Conservation (phyloP, 306 rosid species). For the Malus sieversii region DNA sequence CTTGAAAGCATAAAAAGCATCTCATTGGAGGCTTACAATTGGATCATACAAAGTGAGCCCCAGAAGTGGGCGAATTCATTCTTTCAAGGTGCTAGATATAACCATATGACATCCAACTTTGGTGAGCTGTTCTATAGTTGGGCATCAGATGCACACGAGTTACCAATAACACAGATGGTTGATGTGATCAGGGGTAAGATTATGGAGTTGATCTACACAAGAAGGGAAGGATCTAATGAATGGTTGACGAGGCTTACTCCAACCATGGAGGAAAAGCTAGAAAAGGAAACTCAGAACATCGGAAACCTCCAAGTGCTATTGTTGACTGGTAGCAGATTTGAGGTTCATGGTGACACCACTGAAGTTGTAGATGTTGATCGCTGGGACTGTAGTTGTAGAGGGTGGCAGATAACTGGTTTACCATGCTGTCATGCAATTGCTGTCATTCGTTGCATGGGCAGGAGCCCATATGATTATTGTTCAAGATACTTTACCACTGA, state of each 20-base stretch:
- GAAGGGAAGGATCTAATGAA: constrained; percentile 54
- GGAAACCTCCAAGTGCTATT: constrained; percentile 54
- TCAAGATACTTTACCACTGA: constrained; percentile 72
- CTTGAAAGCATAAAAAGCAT: constrained; percentile 69
- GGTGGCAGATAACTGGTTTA: constrained; percentile 76
- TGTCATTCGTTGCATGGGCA: constrained; percentile 49
- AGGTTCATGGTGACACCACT: constrained; percentile 71
- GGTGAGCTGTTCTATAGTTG: constrained; percentile 90
- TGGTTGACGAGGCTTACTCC: constrained; percentile 83
- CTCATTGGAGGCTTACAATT: constrained; percentile 71
- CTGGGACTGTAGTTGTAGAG: constrained; percentile 90
- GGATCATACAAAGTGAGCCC: constrained; percentile 84
- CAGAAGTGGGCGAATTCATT: constrained; percentile 77
- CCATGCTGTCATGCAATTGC: constrained; percentile 90
- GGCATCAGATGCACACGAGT: constrained; percentile 78
- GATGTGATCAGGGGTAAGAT: constrained; percentile 74
- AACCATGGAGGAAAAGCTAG: constrained; percentile 83
- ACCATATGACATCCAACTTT: constrained; percentile 81
- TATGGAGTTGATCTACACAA: constrained; percentile 62
- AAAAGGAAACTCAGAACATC: constrained; percentile 48
- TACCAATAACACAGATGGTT: constrained; percentile 97
- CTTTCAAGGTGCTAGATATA: constrained; percentile 86
- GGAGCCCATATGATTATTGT: constrained; percentile 75
- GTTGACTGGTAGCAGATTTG: constrained; percentile 55
- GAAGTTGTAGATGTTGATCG: constrained; percentile 70